phyloP scores from a whole-genome alignment of 495 filamentous ascomycete genomes.

The Durotheca rogersii region DNA sequence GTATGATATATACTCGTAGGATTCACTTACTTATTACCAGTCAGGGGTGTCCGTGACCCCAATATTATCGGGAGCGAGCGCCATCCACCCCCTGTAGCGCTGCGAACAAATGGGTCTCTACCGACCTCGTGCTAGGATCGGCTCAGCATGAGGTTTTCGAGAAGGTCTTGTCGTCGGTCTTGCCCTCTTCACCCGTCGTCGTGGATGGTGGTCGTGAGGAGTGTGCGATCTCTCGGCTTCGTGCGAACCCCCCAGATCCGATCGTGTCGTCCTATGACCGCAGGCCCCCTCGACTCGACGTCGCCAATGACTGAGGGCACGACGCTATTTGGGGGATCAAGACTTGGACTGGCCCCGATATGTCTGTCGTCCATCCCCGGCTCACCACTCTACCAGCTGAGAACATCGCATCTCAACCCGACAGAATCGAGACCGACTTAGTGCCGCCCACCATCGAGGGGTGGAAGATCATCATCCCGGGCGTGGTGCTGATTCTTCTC shows the following conservation, averaged over 20 bases:
- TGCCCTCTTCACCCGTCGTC: neutral
- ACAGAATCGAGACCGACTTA: slow-evolving; percentile 15
- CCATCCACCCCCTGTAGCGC: slow-evolving; percentile 13
- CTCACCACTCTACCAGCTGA: slow-evolving; percentile 5
- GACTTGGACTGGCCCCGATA: slow-evolving; percentile 6
- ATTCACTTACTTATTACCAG: slow-evolving; percentile 6
- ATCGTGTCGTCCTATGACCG: slow-evolving; percentile 11
- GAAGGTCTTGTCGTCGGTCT: slow-evolving; percentile 1
- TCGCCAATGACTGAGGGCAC: neutral
- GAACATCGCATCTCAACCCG: neutral
- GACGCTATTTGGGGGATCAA: slow-evolving; percentile 7
- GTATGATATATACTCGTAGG: slow-evolving; percentile 10
- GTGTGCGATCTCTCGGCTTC: neutral
- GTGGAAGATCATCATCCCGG: slow-evolving; percentile 14
- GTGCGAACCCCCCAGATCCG: neutral
- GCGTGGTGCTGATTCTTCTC: slow-evolving; percentile 11
- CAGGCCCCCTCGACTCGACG: slow-evolving; percentile 3
- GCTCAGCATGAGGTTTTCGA: slow-evolving; percentile 4
- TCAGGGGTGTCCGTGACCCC: slow-evolving; percentile 16
- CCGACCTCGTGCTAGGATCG: slow-evolving; percentile 5
- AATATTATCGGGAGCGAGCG: slow-evolving; percentile 12
- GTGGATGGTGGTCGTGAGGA: slow-evolving; percentile 3
- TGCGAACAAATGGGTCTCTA: slow-evolving; percentile 14
- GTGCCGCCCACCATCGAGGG: slow-evolving; percentile 21
- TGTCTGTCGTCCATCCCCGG: slow-evolving; percentile 18